These are phyloP conservation scores for Penicillium turbatum DNA, from an alignment of 495 filamentous ascomycete genomes.

Conservation along the genomic window DNA sequence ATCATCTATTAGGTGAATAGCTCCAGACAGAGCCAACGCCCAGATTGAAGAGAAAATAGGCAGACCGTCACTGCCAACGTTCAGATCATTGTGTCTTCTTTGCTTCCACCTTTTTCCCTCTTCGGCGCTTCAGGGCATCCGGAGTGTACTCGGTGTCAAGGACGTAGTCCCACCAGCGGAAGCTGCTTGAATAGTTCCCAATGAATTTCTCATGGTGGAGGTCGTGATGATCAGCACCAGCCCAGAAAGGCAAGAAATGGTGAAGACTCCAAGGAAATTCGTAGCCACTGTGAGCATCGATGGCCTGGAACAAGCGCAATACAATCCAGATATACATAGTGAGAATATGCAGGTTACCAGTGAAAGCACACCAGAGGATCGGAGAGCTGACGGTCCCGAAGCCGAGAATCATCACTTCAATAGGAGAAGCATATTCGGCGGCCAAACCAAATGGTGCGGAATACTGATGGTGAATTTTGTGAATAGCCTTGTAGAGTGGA, in stretches of 20 bases:
- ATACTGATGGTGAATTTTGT: constrained; percentile 99
- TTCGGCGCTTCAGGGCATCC: constrained; percentile 77
- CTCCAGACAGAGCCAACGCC: constrained; percentile 11
- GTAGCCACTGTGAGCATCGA: constrained; percentile 95
- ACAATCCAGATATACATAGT: constrained; percentile 99
- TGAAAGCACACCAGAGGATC: constrained; percentile 80
- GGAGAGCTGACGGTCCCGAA: constrained; percentile 80
- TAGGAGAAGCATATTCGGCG: constrained; percentile 95
- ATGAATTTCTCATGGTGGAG: constrained; percentile 96
- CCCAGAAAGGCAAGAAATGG: constrained; percentile 98
- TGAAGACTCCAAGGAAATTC: constrained; percentile 97
- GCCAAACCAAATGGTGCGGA: constrained; percentile 95
- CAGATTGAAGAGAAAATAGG: constrained; percentile 15
- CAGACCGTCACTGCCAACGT: constrained; percentile 8
- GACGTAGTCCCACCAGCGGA: constrained; percentile 97
- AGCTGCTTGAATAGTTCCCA: constrained; percentile 95
- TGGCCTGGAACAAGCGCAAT: constrained; percentile 90
- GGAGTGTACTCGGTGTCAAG: constrained; percentile 91
- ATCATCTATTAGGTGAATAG: constrained; percentile 13
- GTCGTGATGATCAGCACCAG: constrained; percentile 94
- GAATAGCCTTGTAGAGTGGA: constrained; percentile 86
- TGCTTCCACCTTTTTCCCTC: constrained; percentile 69
- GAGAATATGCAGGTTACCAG: constrained; percentile 82
- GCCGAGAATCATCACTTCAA: constrained; percentile 95
- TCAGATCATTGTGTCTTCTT: constrained; percentile 42